Conservation (phyloP, 257 asterid species). For the Eustoma russellianum region DNA sequence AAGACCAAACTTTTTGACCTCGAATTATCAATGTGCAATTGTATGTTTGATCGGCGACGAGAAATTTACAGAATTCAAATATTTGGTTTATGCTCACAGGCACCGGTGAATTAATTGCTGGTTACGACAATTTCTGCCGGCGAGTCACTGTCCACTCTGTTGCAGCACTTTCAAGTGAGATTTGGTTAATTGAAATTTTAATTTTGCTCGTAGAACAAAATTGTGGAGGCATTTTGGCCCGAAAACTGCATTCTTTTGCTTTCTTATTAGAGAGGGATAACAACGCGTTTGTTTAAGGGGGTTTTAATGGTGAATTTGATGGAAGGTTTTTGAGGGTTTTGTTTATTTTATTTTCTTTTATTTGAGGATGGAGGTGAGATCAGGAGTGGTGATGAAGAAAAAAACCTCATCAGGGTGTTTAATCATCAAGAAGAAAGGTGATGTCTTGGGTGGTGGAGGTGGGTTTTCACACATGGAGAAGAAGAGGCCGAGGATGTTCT, state of each 20-base stretch:
- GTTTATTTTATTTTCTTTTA: no score
- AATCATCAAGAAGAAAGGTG: slow-evolving; percentile 69
- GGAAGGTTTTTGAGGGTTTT: slow-evolving; percentile 5
- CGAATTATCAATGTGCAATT: no score
- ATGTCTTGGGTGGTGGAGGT: slow-evolving; percentile 40
- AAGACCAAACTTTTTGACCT: no score
- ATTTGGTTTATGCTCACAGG: no score
- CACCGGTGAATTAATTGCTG: slow-evolving; percentile 12
- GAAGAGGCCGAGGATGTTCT: slow-evolving; percentile 51
- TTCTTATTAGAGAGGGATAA: slow-evolving; percentile 9
- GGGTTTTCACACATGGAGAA: slow-evolving; percentile 33
- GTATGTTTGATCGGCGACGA: no score
- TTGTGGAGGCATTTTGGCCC: background rate
- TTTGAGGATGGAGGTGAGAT: slow-evolving; percentile 25
- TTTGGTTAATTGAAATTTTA: slow-evolving; percentile 8
- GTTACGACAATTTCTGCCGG: background rate
- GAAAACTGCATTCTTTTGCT: background rate
- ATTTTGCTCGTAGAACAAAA: background rate
- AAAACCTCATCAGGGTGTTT: slow-evolving; percentile 89
- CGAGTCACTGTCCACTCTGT: slow-evolving; percentile 18
- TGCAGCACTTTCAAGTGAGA: slow-evolving; percentile 22
- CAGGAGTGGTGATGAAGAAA: slow-evolving; percentile 90
- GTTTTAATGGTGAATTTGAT: slow-evolving; percentile 20
- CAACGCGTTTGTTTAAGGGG: no score
- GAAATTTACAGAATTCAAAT: no score